Base-by-base conservation (phyloP, 768 basidiomycete genomes). In the Coprinopsis cinerea region DNA sequence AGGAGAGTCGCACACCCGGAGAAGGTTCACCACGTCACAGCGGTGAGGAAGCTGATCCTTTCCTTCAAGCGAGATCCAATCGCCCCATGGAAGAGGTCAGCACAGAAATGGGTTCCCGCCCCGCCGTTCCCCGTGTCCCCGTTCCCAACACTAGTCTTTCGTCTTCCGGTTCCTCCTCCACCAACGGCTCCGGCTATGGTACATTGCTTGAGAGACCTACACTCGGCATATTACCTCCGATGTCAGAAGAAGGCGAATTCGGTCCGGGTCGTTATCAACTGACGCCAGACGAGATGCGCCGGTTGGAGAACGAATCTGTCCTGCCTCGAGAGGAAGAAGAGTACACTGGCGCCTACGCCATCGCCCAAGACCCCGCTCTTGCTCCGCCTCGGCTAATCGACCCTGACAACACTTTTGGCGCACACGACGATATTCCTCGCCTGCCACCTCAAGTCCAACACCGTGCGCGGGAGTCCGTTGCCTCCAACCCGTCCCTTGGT, bases 11-110 rank as follows among this genome's bases (percentile, higher is more conserved):
- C 25, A 59, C 69, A 2, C 69, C 66, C 27, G 84, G 81, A n/a
- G 81, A 85, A 63, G 83, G 83, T 27, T 81, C 81, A 22, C 83
- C 85, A 1, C 72, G 83, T 9, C 74, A 75, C 25, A 86, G 82
- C 44, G 85, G 85, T 4, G 84, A 85, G 58, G 85, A 86, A 61
- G 69, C 65, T 2, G 84, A 85, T 57, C 71, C 85, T 0, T 84
- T 87, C 70, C 68, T 85, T 3, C 74, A 69, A 46, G 67, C 63
- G 1, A 66, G 65, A 2, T 59, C 47, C 39, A 44, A 36, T 24
- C 49, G 47, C 20, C 49, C 34, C 1, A 52, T 47, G 48, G 25
- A 18, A 15, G 53, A 55, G n/a, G 49, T 35, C 27, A 32, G 42
- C 17, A 45, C 58, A 24, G 62, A 13, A 14, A 49, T 64, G 46